Conservation (phyloP, 768 basidiomycete genomes). For the Leccinum imitatum region DNA sequence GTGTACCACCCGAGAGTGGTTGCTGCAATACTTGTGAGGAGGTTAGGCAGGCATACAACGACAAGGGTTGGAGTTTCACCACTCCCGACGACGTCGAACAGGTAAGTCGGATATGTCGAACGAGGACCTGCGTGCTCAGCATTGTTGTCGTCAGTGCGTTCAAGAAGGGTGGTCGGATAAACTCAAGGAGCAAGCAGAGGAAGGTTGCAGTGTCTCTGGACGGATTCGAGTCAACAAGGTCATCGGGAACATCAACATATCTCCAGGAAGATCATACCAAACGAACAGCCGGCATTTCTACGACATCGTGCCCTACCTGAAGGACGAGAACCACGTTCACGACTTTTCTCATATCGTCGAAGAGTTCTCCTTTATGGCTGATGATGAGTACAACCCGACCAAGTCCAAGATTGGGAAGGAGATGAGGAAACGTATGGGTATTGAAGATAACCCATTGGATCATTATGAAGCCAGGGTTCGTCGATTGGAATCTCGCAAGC, state of each 20-base stretch:
- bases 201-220: slow-evolving; percentile 94
- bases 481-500: slow-evolving; percentile 3
- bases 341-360: slow-evolving; percentile 92
- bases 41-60: slow-evolving; percentile 85
- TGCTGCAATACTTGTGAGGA: slow-evolving; percentile 98
- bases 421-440: slow-evolving; percentile 72
- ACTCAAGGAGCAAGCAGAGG: slow-evolving; percentile 85
- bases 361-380: slow-evolving; percentile 72
- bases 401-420: slow-evolving; percentile 60
- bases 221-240: slow-evolving; percentile 96
- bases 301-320: slow-evolving; percentile 92
- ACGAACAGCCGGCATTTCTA: slow-evolving; percentile 73
- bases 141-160: slow-evolving; percentile 59
- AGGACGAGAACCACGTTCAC: slow-evolving; percentile 83
- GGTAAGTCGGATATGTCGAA: slow-evolving; percentile 44
- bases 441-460: slow-evolving; percentile 77
- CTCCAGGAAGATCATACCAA: slow-evolving; percentile 95
- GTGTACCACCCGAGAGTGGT: slow-evolving; percentile 65
- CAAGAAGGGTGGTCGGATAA: slow-evolving; percentile 95
- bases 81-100: slow-evolving; percentile 92
- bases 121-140: background rate
- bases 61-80: slow-evolving; percentile 93
- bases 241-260: slow-evolving; percentile 92
- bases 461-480: slow-evolving; percentile 56
- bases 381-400: slow-evolving; percentile 75